Base-by-base conservation (phyloP, 1,284 basidiomycete species). In the Boletus semigastroideus region DNA sequence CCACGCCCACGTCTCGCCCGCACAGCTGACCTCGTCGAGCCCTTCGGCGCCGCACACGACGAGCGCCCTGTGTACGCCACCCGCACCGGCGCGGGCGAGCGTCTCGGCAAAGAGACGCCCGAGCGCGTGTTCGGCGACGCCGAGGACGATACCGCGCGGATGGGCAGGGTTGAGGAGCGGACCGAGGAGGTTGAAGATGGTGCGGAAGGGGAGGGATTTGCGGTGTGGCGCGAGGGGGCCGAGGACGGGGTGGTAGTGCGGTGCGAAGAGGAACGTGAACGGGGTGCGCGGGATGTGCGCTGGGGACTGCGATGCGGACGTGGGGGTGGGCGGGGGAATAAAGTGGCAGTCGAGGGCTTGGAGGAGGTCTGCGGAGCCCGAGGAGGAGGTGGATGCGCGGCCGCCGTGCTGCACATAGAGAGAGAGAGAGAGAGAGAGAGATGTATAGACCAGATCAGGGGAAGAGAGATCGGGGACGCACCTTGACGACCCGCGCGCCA, bases 361-460 rank as follows among this genome's bases (percentile, higher is more conserved):
- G 3, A 99, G 77, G 46, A 99, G 79, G 70, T 99, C 96, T 17
- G 95, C 95, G 1, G 94, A 94, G 20, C 96, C 22, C 96, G 95
- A 96, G 0, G 90, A 85, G 0, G 96, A 98, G 0, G 96, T 98
- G 1, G 94, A 94, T 1, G 96, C 96, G 65, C 87, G 82, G 58
- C 87, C 92, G 16, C 96, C 96, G 70, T 98, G 96, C 94, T 62
- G n/a, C n/a, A n/a, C n/a, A n/a, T n/a, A n/a, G n/a, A n/a, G n/a
- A n/a, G n/a, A n/a, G n/a, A n/a, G n/a, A n/a, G n/a, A n/a, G n/a
- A n/a, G n/a, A n/a, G n/a, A 5, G n/a, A n/a, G 17, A 17, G 16
- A 11, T 6, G 34, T 16, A n/a, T n/a, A n/a, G 16, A 14, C 14
- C 16, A 8, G 34, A 16, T 13, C 13, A 14, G 16, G 16, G 14